Conservation (phyloP, 176 grass and related monocot genomes). For the Typha latifolia region DNA sequence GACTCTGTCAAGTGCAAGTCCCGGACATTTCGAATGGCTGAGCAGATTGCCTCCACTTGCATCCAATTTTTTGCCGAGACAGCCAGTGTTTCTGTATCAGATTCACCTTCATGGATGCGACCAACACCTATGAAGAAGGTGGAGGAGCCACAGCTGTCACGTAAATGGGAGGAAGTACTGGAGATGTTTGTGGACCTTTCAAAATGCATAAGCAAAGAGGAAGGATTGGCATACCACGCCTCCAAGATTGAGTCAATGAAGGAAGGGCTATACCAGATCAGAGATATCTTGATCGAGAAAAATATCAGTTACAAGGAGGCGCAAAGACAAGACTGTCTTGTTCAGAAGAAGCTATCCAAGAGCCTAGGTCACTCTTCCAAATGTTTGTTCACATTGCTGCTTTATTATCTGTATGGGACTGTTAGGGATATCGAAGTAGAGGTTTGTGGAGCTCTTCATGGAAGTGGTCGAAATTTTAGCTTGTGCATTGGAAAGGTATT, state of each 20-base stretch:
- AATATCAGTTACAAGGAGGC: slow-evolving; percentile 64
- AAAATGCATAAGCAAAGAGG: slow-evolving; percentile 35
- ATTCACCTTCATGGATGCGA: slow-evolving; percentile 71
- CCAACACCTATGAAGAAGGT: slow-evolving; percentile 36
- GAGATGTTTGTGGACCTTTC: slow-evolving; percentile 72
- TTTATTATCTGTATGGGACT: slow-evolving; percentile 68
- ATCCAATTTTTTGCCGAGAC: slow-evolving; percentile 32
- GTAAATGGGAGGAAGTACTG: slow-evolving; percentile 75
- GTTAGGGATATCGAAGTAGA: slow-evolving; percentile 54
- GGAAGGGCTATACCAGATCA: slow-evolving; percentile 69
- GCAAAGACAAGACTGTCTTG: slow-evolving; percentile 60
- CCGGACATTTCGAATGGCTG: slow-evolving; percentile 35
- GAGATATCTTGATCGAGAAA: slow-evolving; percentile 49
- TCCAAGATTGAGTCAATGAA: slow-evolving; percentile 66
- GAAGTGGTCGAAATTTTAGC: slow-evolving; percentile 26
- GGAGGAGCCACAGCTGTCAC: slow-evolving; percentile 11
- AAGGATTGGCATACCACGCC: slow-evolving; percentile 24
- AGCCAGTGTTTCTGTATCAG: slow-evolving; percentile 9
- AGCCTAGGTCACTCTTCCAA: slow-evolving; percentile 63
- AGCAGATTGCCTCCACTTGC: slow-evolving; percentile 58
- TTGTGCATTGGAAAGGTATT: slow-evolving; percentile 42
- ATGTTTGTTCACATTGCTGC: slow-evolving; percentile 65
- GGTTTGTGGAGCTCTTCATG: slow-evolving; percentile 21
- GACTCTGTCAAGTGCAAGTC: slow-evolving; percentile 19
- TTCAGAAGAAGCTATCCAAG: slow-evolving; percentile 61